Evolutionary conservation across 768 basidiomycete species (phyloP), one percentile per base, ranked within the genome.

Genomic region (Trichaptum fuscoviolaceum): DNA sequence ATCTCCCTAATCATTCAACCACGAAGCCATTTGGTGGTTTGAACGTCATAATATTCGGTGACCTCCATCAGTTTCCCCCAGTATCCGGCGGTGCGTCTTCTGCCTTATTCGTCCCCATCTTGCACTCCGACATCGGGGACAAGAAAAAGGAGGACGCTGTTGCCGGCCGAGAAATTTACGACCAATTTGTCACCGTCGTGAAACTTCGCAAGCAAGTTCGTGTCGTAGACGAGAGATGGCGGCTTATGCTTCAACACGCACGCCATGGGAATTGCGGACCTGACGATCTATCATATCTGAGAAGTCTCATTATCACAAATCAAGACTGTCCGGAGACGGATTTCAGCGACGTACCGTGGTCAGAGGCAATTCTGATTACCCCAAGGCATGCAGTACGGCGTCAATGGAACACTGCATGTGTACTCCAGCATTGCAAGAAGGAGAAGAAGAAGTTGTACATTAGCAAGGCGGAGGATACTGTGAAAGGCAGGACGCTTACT

Each of bases 41-140:
- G 65, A 80, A 77, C 63, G 71, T 83, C 7, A 77, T 82, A 2
- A 24, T 83, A 4, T 70, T 71, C 24, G 82, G 82, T 0, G 80
- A 83, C 63, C 75, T 82, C 15, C 80, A 83, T 64, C 82, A 82
- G 69, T 82, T 83, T 67, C 82, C 80, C 1, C 81, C 80, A 0
- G 81, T 83, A 58, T 60, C n/a, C 10, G 60, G 30, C 7, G 35
- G 62, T 6, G 30, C 30, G 58, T 23, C 34, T n/a, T 18, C 58
- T 15, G 60, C 57, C 25, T 24, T 58, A 25, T 34, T 61, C 65
- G 35, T 52, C 2, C 42, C 42, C 3, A 52, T 52, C 3, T 2
- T 4, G 42, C 2, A 12, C 6, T 52, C 10, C 3, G 42, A 52
- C 3, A 4, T 52, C 2, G 42, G 5, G 20, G 42, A 6, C 15